phyloP scores from a whole-genome alignment of 257 asterid genomes.

The Schizonepeta tenuifolia region DNA sequence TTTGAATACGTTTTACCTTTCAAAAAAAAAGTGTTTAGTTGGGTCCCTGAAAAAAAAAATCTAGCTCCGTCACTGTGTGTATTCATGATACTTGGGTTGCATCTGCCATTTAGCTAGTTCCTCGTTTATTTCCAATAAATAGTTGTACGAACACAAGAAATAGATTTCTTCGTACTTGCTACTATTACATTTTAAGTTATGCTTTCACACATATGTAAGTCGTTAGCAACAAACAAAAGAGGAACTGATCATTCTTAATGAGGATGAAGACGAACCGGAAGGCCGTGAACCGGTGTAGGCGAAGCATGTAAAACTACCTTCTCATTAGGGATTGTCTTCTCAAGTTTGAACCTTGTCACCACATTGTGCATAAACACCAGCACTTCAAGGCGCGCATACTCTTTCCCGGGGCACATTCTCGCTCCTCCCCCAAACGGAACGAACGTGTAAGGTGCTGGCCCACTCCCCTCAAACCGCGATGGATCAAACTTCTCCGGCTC shows the following conservation, averaged over 20 bases:
- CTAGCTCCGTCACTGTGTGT: too few species aligned
- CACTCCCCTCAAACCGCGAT: slow-evolving; percentile 49
- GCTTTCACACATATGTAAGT: background rate
- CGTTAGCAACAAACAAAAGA: background rate
- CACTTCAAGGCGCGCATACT: slow-evolving; percentile 54
- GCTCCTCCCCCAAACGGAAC: slow-evolving; percentile 61
- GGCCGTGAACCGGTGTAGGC: slow-evolving; percentile 55
- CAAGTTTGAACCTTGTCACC: slow-evolving; percentile 47
- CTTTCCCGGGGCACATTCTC: slow-evolving; percentile 59
- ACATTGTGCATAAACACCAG: slow-evolving; percentile 58
- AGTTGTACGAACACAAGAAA: too few species aligned
- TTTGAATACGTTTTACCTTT: too few species aligned
- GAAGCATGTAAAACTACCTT: slow-evolving; percentile 48
- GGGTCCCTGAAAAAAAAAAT: too few species aligned
- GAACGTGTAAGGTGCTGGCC: slow-evolving; percentile 57
- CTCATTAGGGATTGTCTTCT: slow-evolving; percentile 53
- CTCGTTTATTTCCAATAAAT: too few species aligned
- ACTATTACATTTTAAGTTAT: too few species aligned
- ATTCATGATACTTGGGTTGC: too few species aligned
- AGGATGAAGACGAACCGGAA: slow-evolving; percentile 52
- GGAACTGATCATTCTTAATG: slow-evolving; percentile 28
- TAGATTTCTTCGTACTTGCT: too few species aligned
- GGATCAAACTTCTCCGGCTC: slow-evolving; percentile 36
- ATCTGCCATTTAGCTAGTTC: too few species aligned
- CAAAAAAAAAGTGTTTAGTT: too few species aligned